These are phyloP conservation scores for Platanthera guangdongensis DNA, from an alignment of 106 monocot species.

Conservation along the genomic window DNA sequence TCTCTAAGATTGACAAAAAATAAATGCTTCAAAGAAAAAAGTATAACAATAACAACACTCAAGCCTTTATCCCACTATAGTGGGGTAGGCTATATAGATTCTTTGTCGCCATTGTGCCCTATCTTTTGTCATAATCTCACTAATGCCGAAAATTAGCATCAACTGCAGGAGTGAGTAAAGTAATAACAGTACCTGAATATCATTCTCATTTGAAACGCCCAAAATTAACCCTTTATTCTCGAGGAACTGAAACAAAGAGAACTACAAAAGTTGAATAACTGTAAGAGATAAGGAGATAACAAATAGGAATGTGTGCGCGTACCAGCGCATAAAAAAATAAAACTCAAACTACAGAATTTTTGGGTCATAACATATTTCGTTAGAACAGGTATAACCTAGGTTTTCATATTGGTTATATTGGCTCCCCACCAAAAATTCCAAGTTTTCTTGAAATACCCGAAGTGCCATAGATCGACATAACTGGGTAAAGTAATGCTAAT, in stretches of 20 bases:
- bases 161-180: not conserved
- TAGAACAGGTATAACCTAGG: not conserved
- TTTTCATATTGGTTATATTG: not conserved
- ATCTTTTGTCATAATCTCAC: too few species aligned
- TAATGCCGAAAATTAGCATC: not conserved
- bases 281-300: not conserved
- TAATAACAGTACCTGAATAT: constrained; percentile 65
- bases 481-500: not conserved
- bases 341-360: not conserved
- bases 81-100: too few species aligned
- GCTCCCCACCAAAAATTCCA: not conserved
- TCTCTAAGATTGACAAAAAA: not conserved
- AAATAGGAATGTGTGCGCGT: not conserved
- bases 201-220: constrained; percentile 83
- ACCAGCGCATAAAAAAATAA: not conserved
- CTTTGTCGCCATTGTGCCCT: too few species aligned
- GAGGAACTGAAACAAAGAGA: constrained; percentile 63
- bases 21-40: not conserved
- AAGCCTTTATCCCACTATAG: too few species aligned
- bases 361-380: not conserved
- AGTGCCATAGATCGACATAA: not conserved
- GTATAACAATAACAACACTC: not conserved
- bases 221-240: constrained; percentile 82
- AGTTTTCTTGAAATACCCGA: not conserved
- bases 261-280: too few species aligned